Base-by-base conservation (phyloP, 345 rosid genomes). In the Rhodamnia rubescens region DNA sequence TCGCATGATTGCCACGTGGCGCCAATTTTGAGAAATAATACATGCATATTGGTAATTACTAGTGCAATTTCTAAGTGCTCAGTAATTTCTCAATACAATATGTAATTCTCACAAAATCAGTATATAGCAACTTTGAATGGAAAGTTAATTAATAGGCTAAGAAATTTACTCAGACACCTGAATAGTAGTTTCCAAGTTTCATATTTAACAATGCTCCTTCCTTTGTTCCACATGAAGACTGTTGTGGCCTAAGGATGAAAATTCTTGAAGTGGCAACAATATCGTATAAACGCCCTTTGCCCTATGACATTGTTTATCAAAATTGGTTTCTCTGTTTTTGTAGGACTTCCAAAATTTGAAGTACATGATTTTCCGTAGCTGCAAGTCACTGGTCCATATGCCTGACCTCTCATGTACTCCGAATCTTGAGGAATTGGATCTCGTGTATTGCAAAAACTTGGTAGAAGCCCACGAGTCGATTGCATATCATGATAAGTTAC, bases 321-420 rank as follows among this genome's bases (percentile, higher is more conserved):
- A 58, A 3, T 12, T 57, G 8, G 0, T 26, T 57, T 57, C 2
- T 0, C 2, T 57, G 1, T 26, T 0, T 57, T 57, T 57, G 64
- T 7, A 57, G 64, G 64, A 2, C 1, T 57, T 57, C 32, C 64
- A 57, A 57, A 57, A 57, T 57, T 57, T 57, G 64, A 26, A 57
- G 64, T 57, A 57, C 64, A 5, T 57, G 0, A 57, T 0, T 2
- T 26, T 57, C 3, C 5, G 1, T 57, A 0, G 4, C 1, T 26
- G 16, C 0, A 3, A 57, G 29, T 1, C 0, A 3, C 0, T 26
- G 8, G 29, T 26, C n/a, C 15, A 0, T 0, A 58, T 11, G 1
- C 64, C 64, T 0, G 8, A 58, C 64, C 64, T 58, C 1, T 26
- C 32, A 0, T 26, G 0, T 58, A 58, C 64, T 58, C 64, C 64